Conservation (phyloP, 2,329 filamentous ascomycete species). For the Ustilaginoidea virens region DNA sequence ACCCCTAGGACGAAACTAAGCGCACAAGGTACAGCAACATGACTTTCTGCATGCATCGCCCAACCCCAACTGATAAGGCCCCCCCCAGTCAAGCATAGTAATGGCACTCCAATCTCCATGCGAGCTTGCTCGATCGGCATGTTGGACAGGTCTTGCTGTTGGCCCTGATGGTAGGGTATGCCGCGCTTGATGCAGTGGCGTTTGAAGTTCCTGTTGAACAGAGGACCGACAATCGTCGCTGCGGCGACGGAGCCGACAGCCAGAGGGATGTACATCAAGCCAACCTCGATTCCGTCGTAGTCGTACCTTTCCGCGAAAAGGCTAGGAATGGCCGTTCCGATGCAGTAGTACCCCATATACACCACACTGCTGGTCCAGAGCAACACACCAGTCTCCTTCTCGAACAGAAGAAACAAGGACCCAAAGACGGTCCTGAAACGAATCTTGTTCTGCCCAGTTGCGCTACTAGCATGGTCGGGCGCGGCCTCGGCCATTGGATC, state of each 20-base stretch:
- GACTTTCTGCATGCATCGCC: constrained; percentile 26
- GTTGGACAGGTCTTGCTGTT: constrained; percentile 29
- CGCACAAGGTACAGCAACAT: constrained; percentile 30
- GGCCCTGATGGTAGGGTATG: constrained; percentile 35
- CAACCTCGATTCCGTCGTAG: constrained; percentile 38
- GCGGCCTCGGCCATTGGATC: background rate
- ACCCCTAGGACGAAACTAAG: constrained; percentile 30
- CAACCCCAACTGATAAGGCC: constrained; percentile 36
- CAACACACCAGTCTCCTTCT: constrained; percentile 27
- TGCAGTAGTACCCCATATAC: constrained; percentile 34
- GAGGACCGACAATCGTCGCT: constrained; percentile 30
- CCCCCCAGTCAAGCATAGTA: constrained; percentile 33
- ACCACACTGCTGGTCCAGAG: constrained; percentile 27
- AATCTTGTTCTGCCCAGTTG: constrained; percentile 11
- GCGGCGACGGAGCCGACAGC: constrained; percentile 33
- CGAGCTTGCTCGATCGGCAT: constrained; percentile 38
- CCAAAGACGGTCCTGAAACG: constrained; percentile 26
- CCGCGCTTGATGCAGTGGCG: constrained; percentile 39
- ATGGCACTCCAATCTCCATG: constrained; percentile 31
- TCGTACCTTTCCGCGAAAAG: constrained; percentile 38
- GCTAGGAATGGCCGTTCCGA: constrained; percentile 27
- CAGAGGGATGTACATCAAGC: constrained; percentile 36
- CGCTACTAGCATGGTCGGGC: too few relatives aligned
- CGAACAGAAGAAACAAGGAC: constrained; percentile 23
- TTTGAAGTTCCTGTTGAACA: constrained; percentile 53